phyloP scores from a whole-genome alignment of 106 monocot species.

The Phalaenopsis aphrodite region DNA sequence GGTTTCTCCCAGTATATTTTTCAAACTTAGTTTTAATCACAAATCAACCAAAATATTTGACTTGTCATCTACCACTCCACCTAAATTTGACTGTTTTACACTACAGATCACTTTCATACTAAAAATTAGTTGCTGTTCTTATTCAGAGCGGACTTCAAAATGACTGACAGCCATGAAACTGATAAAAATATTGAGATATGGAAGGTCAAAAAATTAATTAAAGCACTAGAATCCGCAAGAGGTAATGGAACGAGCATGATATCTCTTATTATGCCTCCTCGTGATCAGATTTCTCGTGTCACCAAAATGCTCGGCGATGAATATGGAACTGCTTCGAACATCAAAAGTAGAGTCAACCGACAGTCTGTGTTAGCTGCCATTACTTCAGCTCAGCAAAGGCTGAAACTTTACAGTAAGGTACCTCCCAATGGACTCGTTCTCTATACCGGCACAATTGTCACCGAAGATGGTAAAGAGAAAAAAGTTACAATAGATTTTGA shows the following conservation, averaged over 20 bases:
- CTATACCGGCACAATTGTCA: conserved; percentile 20
- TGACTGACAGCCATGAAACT: conserved; percentile 16
- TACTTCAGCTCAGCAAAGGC: conserved; percentile 20
- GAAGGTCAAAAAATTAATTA: conserved; percentile 22
- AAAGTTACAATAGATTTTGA: conserved; percentile 23
- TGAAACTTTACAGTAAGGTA: conserved; percentile 21
- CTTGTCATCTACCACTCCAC: background rate
- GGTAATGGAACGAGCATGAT: conserved; percentile 28
- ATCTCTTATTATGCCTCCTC: conserved; percentile 18
- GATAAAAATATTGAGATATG: conserved; percentile 22
- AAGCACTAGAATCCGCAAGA: conserved; percentile 19
- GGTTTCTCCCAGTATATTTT: background rate
- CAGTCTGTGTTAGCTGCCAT: conserved; percentile 21
- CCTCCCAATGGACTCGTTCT: conserved; percentile 20
- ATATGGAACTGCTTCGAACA: conserved; percentile 26
- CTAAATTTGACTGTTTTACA: background rate
- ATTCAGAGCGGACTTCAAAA: conserved; percentile 1
- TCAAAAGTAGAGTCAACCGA: conserved; percentile 19
- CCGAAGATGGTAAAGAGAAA: conserved; percentile 20
- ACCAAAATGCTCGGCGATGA: conserved; percentile 23
- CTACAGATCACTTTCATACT: background rate
- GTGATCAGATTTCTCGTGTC: conserved; percentile 20
- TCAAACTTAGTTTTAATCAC: too few species aligned
- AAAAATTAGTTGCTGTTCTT: background rate
- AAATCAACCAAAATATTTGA: background rate